Evolutionary conservation across 2,329 filamentous ascomycete species (phyloP).

Genomic region (Orbilia quercus): DNA sequence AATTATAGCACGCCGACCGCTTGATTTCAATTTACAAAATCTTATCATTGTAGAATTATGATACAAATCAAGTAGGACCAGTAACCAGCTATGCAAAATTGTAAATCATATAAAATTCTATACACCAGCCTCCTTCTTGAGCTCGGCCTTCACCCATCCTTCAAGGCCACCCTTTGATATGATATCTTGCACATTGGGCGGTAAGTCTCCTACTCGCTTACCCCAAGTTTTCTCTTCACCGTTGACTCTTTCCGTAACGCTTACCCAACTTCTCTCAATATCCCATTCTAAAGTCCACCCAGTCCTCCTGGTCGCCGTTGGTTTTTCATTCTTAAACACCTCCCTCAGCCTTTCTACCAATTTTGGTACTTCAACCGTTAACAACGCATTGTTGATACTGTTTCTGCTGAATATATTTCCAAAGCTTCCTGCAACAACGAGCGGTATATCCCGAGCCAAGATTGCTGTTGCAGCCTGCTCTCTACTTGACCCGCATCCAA

Average conservation of each 20-base stretch:
- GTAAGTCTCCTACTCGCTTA: slow-evolving; percentile 83
- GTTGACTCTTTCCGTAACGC: slow-evolving; percentile 72
- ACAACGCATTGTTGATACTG: slow-evolving; percentile 81
- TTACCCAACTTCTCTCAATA: slow-evolving; percentile 76
- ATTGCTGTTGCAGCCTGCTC: slow-evolving; percentile 92
- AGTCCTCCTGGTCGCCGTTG: slow-evolving; percentile 75
- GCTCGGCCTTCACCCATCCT: slow-evolving; percentile 82
- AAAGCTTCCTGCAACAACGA: slow-evolving; percentile 84
- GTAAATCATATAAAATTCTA: not conserved
- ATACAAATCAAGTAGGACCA: slow-evolving; percentile 1
- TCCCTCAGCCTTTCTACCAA: slow-evolving; percentile 75
- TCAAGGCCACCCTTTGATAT: slow-evolving; percentile 81
- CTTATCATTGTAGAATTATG: too few species aligned
- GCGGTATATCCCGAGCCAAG: slow-evolving; percentile 80
- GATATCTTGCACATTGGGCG: slow-evolving; percentile 86
- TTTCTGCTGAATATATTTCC: slow-evolving; percentile 85
- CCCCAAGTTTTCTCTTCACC: slow-evolving; percentile 72
- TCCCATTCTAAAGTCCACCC: slow-evolving; percentile 89
- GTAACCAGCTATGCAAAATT: not conserved
- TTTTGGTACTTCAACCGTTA: slow-evolving; percentile 76
- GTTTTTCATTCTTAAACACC: slow-evolving; percentile 69
- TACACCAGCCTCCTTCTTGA: slow-evolving; percentile 62
- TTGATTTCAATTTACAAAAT: too few species aligned
- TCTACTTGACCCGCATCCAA: slow-evolving; percentile 82
- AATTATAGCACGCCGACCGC: too few species aligned